Evolutionary conservation across 169 alveolate species (phyloP), one percentile per base, ranked within the genome.

Genomic region (Cystoisospora suis): DNA sequence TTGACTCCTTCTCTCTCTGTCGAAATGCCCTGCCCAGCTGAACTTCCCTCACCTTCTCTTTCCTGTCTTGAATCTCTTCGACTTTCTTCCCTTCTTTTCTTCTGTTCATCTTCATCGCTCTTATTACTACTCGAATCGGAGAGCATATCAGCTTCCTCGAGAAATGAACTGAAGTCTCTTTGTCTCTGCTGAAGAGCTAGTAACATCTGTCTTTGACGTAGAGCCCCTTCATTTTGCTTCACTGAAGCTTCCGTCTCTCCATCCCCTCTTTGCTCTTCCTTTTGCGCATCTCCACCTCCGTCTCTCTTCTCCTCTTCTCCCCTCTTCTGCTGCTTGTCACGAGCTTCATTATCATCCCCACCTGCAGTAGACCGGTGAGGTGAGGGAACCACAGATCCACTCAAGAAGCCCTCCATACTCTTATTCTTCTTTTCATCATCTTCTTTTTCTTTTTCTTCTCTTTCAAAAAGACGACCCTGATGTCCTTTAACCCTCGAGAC

Each of bases 141-240:
- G 3, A 65, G 77, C 77, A 65, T 65, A n/a, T 72, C 83, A 1
- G 46, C 83, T 3, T 40, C 83, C 42, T 72, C 83, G 53, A 72
- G 83, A 56, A 72, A 72, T 3, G 56, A 34, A 38, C 23, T n/a
- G 53, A 72, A 72, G 53, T 34, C 83, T 36, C 56, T 34, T 53
- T 72, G 83, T 40, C 56, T 34, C 83, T 72, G 83, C 83, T 72
- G 83, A 46, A 72, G 36, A 17, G 83, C 56, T 34, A 34, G 56
- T n/a, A 72, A 32, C 83, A 72, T 72, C 32, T 72, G 83, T 7
- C 56, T 9, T 53, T 72, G 83, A 15, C 42, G 36, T 53, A n/a
- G 83, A 17, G 83, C 56, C 1, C 83, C 83, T 40, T 72, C 83
- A 6, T 38, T 72, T 53, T n/a, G n/a, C n/a, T n/a, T n/a, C n/a